Percentiles rank a stretch among this genome's conserved stretches.
Conservation (phyloP, 805 yeast species). For the Metschnikowia cerradonensis region DNA sequence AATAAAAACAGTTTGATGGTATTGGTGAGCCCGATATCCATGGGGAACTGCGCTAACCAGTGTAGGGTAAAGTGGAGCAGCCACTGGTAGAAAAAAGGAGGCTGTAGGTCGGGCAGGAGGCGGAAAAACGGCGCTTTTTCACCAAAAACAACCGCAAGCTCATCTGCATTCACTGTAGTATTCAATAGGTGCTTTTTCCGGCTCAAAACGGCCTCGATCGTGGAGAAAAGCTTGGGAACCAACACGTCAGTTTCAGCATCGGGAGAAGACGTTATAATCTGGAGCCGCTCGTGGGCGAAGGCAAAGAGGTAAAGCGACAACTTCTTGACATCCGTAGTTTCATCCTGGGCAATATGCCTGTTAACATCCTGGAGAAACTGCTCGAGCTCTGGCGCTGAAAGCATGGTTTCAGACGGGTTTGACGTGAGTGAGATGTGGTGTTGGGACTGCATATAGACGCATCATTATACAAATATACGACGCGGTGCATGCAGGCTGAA, state of each 20-base stretch:
- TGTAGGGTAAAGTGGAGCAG: conserved; percentile 23
- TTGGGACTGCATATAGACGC: background rate
- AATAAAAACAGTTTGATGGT: conserved; percentile 32
- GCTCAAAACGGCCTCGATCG: conserved; percentile 33
- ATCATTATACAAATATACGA: too few relatives aligned
- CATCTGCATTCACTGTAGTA: conserved; percentile 16
- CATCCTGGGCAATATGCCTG: conserved; percentile 25
- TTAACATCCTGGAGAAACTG: conserved; percentile 34
- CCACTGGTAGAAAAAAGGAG: conserved; percentile 28
- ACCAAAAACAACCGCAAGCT: conserved; percentile 6
- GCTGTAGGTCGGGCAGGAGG: conserved; percentile 2
- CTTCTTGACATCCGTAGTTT: conserved; percentile 32
- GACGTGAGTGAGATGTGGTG: conserved; percentile 4
- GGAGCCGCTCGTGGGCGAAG: conserved; percentile 27
- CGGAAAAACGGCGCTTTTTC: background rate
- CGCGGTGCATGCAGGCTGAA: too few relatives aligned
- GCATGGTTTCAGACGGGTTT: conserved; percentile 16
- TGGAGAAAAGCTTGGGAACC: conserved; percentile 22
- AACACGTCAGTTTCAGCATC: conserved; percentile 11
- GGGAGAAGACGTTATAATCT: background rate
- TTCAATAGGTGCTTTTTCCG: conserved; percentile 27
- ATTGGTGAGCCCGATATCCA: conserved; percentile 16
- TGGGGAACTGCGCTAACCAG: conserved; percentile 21
- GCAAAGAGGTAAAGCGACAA: conserved; percentile 31
- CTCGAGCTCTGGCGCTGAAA: conserved; percentile 26